Evolutionary conservation across 306 rosid genomes (phyloP), one percentile per base, ranked within the genome.

Genomic region (Carpinus fangiana): DNA sequence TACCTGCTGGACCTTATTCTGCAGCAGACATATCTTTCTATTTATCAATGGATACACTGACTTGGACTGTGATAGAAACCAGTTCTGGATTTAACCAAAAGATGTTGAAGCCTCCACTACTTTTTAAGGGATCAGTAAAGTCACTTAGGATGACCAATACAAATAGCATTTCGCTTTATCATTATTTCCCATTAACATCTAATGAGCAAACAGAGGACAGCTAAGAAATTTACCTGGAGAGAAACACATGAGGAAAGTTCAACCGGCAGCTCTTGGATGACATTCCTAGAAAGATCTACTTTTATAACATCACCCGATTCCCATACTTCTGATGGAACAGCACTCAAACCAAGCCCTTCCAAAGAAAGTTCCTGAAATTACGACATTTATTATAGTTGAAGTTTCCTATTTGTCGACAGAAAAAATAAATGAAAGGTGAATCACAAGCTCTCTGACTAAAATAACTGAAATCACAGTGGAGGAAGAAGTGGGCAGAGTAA

Each of bases 251-350:
- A 89, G 31, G 97, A 89, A 79, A 94, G 95, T 83, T 94, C 95
- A 67, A 78, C 73, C 14, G 97, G 98, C 79, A 94, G 89, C 83
- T 90, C 97, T 81, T 89, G 90, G 82, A 94, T 88, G 83, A 92
- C 91, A 82, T 94, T 94, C 80, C 75, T 86, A 36, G 98, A 89
- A 73, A 94, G 90, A 84, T 90, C 84, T 73, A 92, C 87, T 86
- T 88, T 92, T 69, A 81, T 64, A 51, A 90, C 73, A 83, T 90
- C 98, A 83, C 84, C 83, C 2, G 91, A 88, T 83, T 89, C 92
- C 97, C 95, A 92, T 57, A 89, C 93, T 85, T 94, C 93, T 68
- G 95, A 81, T 60, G 97, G 97, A 78, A 94, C 91, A 76, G 79
- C 70, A 86, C 66, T 88, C 88, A 94, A 91, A 77, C 90, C 96